phyloP scores from a whole-genome alignment of 2,329 filamentous ascomycete genomes.

The Botryosphaeria dothidea region DNA sequence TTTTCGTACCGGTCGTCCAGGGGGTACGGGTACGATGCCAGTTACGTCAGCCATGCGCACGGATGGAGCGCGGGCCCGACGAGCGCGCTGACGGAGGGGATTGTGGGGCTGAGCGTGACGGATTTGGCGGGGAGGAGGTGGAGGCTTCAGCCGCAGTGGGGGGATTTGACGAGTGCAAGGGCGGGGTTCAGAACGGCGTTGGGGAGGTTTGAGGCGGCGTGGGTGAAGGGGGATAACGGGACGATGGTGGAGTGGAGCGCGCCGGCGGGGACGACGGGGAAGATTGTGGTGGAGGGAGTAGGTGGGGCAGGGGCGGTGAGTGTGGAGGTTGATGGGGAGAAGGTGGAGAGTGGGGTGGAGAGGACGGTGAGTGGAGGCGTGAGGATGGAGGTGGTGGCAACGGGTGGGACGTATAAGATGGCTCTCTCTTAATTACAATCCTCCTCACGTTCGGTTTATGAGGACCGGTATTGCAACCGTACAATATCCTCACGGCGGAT shows the following conservation, averaged over 20 bases:
- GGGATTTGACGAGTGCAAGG: slow-evolving; percentile 44
- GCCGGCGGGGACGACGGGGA: slow-evolving; percentile 21
- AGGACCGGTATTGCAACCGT: too few relatives aligned
- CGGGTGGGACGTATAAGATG: neutral
- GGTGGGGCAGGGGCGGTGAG: neutral
- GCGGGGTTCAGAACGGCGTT: slow-evolving; percentile 50
- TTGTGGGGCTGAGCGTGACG: slow-evolving; percentile 47
- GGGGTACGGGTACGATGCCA: slow-evolving; percentile 54
- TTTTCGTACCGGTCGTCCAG: slow-evolving; percentile 58
- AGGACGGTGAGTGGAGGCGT: neutral
- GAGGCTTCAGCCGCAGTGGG: slow-evolving; percentile 47
- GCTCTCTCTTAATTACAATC: neutral
- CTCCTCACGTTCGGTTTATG: neutral
- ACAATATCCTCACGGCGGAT: too few relatives aligned
- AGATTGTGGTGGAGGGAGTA: neutral
- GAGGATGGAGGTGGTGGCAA: neutral
- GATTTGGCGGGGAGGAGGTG: slow-evolving; percentile 44
- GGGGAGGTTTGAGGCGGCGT: slow-evolving; percentile 43
- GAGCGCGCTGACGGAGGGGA: slow-evolving; percentile 39
- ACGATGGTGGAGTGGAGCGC: slow-evolving; percentile 22
- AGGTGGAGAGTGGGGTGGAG: neutral
- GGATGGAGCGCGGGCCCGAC: slow-evolving; percentile 43
- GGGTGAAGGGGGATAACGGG: slow-evolving; percentile 26
- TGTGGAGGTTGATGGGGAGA: neutral
- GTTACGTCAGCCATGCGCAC: slow-evolving; percentile 42